phyloP scores from a whole-genome alignment of 129 eudicot genomes.

The Logfia minima region DNA sequence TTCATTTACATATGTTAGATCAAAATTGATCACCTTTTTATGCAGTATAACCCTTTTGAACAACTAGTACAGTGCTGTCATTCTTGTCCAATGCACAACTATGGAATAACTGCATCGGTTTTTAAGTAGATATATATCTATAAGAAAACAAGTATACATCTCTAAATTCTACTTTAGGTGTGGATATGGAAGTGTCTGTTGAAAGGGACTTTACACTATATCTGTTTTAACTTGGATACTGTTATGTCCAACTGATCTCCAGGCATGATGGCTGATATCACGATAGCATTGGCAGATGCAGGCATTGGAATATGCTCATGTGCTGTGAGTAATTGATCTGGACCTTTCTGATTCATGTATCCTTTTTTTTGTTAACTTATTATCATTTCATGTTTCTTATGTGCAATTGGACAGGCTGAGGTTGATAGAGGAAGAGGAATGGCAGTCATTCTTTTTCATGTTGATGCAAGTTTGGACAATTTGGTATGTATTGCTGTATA shows the following conservation, averaged over 20 bases:
- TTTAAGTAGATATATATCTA: background rate
- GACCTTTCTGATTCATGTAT: background rate
- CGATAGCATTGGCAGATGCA: constrained; percentile 65
- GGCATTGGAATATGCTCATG: constrained; percentile 81
- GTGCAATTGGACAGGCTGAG: constrained; percentile 59
- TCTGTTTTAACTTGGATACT: background rate
- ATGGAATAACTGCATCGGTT: background rate
- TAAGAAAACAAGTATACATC: background rate
- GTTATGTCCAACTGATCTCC: constrained; percentile 14
- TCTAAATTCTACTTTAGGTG: background rate
- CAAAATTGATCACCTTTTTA: background rate
- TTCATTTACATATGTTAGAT: background rate
- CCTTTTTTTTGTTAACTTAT: constrained; percentile 9
- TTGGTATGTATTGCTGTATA: constrained; percentile 47
- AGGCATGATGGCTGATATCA: constrained; percentile 88
- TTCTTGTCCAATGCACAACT: background rate
- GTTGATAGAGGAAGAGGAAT: constrained; percentile 68
- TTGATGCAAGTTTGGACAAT: constrained; percentile 70
- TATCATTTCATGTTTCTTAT: constrained; percentile 1
- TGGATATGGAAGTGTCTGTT: background rate
- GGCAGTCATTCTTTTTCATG: constrained; percentile 78
- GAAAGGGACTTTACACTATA: background rate
- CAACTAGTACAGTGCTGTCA: background rate
- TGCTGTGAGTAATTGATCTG: constrained; percentile 54
- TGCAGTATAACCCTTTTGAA: background rate